Percentiles rank a stretch among this genome's conserved stretches.
Conservation (phyloP, 495 filamentous ascomycete species). For the Aspergillus sparsus region DNA sequence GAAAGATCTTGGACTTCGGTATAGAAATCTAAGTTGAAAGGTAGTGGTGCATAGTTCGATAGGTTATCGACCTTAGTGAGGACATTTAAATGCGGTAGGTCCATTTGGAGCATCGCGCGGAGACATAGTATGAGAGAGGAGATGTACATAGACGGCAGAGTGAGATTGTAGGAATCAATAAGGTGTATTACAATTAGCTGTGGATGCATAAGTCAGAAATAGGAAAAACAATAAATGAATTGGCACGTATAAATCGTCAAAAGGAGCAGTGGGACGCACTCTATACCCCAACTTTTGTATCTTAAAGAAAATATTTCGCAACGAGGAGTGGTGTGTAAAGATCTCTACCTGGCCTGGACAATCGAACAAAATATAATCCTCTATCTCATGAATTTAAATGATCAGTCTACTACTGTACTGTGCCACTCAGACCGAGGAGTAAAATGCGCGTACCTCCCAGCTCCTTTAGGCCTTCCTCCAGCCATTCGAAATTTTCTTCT, state of each 20-base stretch:
- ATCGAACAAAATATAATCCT: constrained; percentile 94
- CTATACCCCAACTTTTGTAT: constrained; percentile 91
- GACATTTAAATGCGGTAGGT: constrained; percentile 92
- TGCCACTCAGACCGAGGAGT: background rate
- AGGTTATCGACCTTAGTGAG: constrained; percentile 97
- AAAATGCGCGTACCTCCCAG: constrained; percentile 54
- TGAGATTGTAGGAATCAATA: constrained; percentile 87
- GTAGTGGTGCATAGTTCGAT: constrained; percentile 72
- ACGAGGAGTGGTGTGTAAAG: constrained; percentile 87
- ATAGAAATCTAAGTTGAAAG: constrained; percentile 94
- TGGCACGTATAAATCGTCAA: background rate
- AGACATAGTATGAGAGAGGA: constrained; percentile 89
- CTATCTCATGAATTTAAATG: constrained; percentile 37
- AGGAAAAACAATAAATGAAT: too few species aligned
- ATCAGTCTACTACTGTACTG: constrained; percentile 12
- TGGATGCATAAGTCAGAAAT: constrained; percentile 19
- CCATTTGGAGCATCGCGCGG: constrained; percentile 96
- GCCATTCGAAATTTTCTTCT: constrained; percentile 87
- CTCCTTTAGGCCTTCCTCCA: constrained; percentile 74
- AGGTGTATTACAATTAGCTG: constrained; percentile 90
- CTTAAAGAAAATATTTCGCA: constrained; percentile 86
- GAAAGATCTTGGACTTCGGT: constrained; percentile 94
- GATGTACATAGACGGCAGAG: constrained; percentile 89
- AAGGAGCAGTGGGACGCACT: constrained; percentile 52
- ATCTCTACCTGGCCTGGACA: constrained; percentile 97